Evolutionary conservation across 2,329 filamentous ascomycete genomes (phyloP), one percentile per base, ranked within the genome.

Genomic region (Arthroderma sp.): DNA sequence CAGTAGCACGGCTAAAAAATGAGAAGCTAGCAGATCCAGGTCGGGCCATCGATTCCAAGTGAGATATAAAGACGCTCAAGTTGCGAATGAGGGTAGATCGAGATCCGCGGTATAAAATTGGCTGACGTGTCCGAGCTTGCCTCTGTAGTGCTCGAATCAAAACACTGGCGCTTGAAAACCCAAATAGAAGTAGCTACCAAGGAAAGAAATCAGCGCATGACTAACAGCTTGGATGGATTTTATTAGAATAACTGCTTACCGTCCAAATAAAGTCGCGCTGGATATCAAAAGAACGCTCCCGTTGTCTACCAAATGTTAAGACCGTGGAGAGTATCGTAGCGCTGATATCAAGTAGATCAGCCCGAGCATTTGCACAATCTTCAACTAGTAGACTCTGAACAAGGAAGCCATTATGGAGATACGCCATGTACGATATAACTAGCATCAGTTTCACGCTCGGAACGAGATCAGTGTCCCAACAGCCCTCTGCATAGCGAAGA

Each of bases 181-280:
- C 51, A 54, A 37, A 38, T 9, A 54, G 25, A 4, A 54, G 23
- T 2, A 54, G 17, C 51, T 54, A 37, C n/a, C 13, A 54, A 37
- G 6, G 9, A 31, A 19, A 37, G 21, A 17, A 54, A 38, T 35
- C n/a, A 54, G 25, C 23, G 19, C 13, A n/a, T 33, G 25, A 54
- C 15, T 31, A 54, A 35, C n/a, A 31, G 2, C 9, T 37, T 5
- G 28, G 3, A 37, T n/a, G 17, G 25, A 35, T 38, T 9, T 31
- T 33, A 5, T 35, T 2, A 13, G 21, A 33, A 2, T 35, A n/a
- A 2, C 15, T 54, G 19, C 37, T 54, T 35, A 54, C 51, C 37
- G 37, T 54, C 51, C 51, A 54, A 37, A 38, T 35, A 37, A 54
- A 54, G 21, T 54, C 51, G 19, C 51, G 51, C 23, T 54, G 51